Conservation (phyloP, 352 stramenopile genomes). For the Globisporangium cylindrosporum region DNA sequence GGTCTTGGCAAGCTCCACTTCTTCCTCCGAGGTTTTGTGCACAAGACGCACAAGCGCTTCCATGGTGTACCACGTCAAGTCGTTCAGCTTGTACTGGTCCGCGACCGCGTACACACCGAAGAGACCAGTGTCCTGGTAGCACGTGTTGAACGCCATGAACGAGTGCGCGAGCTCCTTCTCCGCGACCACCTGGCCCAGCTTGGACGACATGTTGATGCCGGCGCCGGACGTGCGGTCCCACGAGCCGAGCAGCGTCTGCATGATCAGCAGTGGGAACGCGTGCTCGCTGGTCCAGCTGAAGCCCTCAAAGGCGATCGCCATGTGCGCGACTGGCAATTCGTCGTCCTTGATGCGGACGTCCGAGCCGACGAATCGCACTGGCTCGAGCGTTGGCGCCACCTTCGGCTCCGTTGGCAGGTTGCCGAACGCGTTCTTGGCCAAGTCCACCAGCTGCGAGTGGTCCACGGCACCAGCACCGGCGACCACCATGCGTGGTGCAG, state of each 20-base stretch:
- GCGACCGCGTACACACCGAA: constrained; percentile 98
- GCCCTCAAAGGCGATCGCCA: constrained; percentile 97
- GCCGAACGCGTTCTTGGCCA: constrained; percentile 97
- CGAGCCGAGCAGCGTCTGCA: constrained; percentile 93
- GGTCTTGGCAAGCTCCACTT: constrained; percentile 97
- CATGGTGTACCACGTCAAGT: constrained; percentile 94
- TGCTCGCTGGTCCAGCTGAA: constrained; percentile 98
- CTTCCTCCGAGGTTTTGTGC: constrained; percentile 96
- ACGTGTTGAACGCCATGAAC: constrained; percentile 99
- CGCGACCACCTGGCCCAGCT: constrained; percentile 96
- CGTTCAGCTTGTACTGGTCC: constrained; percentile 94
- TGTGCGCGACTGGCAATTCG: constrained; percentile 86
- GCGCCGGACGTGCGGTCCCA: constrained; percentile 91
- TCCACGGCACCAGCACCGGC: constrained; percentile 97
- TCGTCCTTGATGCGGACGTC: constrained; percentile 93
- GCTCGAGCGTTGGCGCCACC: constrained; percentile 66
- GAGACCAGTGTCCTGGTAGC: constrained; percentile 99
- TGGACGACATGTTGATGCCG: constrained; percentile 94
- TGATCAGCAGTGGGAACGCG: constrained; percentile 98
- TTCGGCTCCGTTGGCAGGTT: constrained; percentile 82
- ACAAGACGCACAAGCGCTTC: constrained; percentile 94
- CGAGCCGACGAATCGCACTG: constrained; percentile 84
- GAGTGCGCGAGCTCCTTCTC: constrained; percentile 96
- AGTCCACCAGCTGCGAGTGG: constrained; percentile 96
- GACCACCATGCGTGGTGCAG: constrained; percentile 98